These are phyloP conservation scores for Boechera divaricarpa DNA, from an alignment of 345 rosid species.

Conservation along the genomic window DNA sequence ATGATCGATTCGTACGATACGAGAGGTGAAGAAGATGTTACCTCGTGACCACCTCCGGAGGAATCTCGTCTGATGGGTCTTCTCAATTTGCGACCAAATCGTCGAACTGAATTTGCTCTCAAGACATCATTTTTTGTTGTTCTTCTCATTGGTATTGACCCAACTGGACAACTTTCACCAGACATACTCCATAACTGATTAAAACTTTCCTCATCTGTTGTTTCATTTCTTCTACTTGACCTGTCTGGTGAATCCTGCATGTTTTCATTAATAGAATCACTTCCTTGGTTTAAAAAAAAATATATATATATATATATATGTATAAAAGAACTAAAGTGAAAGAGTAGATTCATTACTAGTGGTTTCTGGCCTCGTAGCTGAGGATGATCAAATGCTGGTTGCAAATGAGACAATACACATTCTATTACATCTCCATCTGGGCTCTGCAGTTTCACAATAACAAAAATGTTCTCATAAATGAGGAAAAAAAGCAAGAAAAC, in stretches of 20 bases:
- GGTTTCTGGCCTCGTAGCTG: constrained; percentile 75
- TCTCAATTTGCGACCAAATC: constrained; percentile 76
- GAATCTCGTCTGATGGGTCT: constrained; percentile 91
- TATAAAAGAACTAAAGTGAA: not conserved
- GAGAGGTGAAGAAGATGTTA: constrained; percentile 41
- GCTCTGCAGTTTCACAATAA: constrained; percentile 58
- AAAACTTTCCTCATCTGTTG: constrained; percentile 51
- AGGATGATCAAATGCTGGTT: constrained; percentile 97
- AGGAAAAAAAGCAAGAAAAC: not conserved
- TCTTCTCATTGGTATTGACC: constrained; percentile 89
- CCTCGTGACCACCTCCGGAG: constrained; percentile 94
- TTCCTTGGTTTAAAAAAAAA: not conserved
- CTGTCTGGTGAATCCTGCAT: constrained; percentile 70
- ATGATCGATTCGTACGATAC: constrained; percentile 31
- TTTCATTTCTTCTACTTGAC: constrained; percentile 58
- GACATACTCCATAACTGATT: constrained; percentile 75
- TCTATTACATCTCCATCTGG: constrained; percentile 97
- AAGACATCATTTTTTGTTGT: constrained; percentile 71
- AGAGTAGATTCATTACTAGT: constrained; percentile 51
- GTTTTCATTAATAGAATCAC: constrained; percentile 25
- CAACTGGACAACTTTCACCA: constrained; percentile 86
- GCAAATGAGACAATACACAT: constrained; percentile 81
- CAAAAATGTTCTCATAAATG: not conserved
- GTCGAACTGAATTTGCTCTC: constrained; percentile 66
- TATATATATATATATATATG: not conserved